These are phyloP conservation scores for Camellia japonica DNA, from an alignment of 148 eudicot genomes.

Conservation along the genomic window DNA sequence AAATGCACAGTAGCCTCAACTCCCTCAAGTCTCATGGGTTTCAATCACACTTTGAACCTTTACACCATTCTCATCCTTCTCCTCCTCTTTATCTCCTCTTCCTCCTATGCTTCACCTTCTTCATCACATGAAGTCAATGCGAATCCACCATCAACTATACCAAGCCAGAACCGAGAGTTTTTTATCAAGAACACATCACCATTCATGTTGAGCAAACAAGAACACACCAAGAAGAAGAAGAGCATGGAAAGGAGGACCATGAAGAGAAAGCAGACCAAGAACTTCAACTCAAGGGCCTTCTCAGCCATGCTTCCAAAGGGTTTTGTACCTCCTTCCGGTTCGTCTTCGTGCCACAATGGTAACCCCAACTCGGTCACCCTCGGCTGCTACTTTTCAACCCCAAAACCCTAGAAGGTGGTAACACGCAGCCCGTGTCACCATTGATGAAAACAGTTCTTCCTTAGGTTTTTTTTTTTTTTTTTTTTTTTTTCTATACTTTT, in stretches of 20 bases:
- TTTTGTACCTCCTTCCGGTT: constrained; percentile 47
- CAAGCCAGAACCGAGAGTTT: constrained; percentile 3
- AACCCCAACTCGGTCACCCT: constrained; percentile 30
- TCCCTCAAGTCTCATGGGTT: constrained; percentile 10
- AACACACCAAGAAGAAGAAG: neutral
- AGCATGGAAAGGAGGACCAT: neutral
- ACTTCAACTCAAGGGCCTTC: constrained; percentile 17
- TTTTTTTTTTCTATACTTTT: too few species aligned
- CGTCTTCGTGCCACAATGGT: constrained; percentile 47
- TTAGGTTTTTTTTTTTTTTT: neutral
- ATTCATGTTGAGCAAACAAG: constrained; percentile 9
- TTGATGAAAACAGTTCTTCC: neutral
- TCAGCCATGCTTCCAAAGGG: constrained; percentile 57
- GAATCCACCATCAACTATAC: neutral
- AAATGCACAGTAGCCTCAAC: neutral
- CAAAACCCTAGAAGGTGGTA: constrained; percentile 8
- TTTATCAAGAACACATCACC: constrained; percentile 15
- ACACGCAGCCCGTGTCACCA: neutral
- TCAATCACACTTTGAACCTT: neutral
- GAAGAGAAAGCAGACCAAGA: neutral
- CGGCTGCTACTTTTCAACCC: constrained; percentile 21
- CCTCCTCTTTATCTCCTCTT: constrained; percentile 3
- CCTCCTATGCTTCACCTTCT: neutral
- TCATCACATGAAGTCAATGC: constrained; percentile 9
- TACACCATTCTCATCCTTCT: neutral